Base-by-base conservation (phyloP, 2,329 filamentous ascomycete species). In the Claviceps sp. region DNA sequence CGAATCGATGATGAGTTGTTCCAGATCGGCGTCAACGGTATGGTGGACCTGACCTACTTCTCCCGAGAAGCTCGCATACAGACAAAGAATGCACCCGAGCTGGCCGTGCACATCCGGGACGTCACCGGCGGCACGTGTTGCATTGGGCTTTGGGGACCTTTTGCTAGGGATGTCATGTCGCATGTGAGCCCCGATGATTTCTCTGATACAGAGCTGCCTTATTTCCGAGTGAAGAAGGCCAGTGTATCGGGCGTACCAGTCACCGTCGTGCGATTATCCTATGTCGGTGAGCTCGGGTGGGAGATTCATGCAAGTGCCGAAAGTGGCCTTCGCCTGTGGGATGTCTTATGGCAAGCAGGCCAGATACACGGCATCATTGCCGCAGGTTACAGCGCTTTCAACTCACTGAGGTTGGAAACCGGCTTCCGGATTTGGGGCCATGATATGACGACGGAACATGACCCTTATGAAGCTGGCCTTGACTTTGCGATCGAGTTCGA, bases 101-200 rank as follows among this genome's bases (percentile, higher is more conserved):
- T 69, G 43, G 74, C 69, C 64, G 73, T 72, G 0, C 70, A 76
- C 16, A 75, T 83, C 0, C 73, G 74, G 37, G 80, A 84, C 43
- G 70, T 82, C 45, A 84, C 80, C 0, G 75, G 77, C 1, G 73
- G 70, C 3, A 81, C 78, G 0, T 82, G 79, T 59, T 77, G 75
- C 54, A 70, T 84, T 19, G 80, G 80, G 0, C 73, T 84, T 16
- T 84, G 80, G 78, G 80, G 80, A 0, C 81, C 81, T 45, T 70
- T 67, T 11, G 68, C 79, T 0, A 66, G 69, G 4, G 72, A 79
- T 2, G 73, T 83, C 0, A 69, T 83, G 40, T 58, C 62, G 4
- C 58, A 60, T 0, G 62, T 76, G 53, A 74, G 66, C 56, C 56
- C 62, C 0, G 73, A 75, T 37, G 72, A 77, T 58, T 71, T 76